Evolutionary conservation across 2,329 filamentous ascomycete species (phyloP).

Genomic region (Plectosphaerella cucumerina): DNA sequence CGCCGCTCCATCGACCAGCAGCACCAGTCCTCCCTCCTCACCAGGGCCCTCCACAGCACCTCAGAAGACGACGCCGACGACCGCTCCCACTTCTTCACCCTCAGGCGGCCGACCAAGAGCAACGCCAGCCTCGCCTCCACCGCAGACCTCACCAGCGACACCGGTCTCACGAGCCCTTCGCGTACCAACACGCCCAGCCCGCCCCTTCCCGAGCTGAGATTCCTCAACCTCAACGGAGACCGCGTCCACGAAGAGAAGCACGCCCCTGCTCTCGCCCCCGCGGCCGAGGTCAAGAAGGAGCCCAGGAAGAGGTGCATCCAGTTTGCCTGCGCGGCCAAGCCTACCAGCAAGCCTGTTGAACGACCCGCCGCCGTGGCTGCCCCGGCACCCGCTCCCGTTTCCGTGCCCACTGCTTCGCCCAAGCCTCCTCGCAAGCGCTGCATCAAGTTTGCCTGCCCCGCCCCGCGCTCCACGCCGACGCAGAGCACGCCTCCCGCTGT

Average conservation of each 20-base stretch:
- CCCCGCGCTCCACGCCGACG: constrained; percentile 41
- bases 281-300: constrained; percentile 15
- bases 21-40: constrained; percentile 80
- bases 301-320: constrained; percentile 83
- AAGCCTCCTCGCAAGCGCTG: constrained; percentile 47
- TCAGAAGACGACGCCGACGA: constrained; percentile 52
- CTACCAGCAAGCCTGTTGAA: constrained; percentile 32
- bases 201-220: constrained; percentile 60
- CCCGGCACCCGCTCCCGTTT: constrained; percentile 24
- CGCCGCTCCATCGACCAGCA: constrained; percentile 38
- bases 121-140: constrained; percentile 79
- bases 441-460: constrained; percentile 72
- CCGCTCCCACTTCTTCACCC: constrained; percentile 27
- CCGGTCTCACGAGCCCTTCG: constrained; percentile 84
- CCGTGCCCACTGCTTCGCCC: not conserved
- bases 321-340: constrained; percentile 77
- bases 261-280: constrained; percentile 10
- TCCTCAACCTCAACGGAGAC: constrained; percentile 32
- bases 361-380: constrained; percentile 27
- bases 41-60: constrained; percentile 70
- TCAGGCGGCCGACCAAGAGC: constrained; percentile 68
- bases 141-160: constrained; percentile 91
- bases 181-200: constrained; percentile 85
- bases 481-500: constrained; percentile 30
- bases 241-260: constrained; percentile 21